Conservation (phyloP, 345 rosid genomes). For the Eucalyptus sp. region DNA sequence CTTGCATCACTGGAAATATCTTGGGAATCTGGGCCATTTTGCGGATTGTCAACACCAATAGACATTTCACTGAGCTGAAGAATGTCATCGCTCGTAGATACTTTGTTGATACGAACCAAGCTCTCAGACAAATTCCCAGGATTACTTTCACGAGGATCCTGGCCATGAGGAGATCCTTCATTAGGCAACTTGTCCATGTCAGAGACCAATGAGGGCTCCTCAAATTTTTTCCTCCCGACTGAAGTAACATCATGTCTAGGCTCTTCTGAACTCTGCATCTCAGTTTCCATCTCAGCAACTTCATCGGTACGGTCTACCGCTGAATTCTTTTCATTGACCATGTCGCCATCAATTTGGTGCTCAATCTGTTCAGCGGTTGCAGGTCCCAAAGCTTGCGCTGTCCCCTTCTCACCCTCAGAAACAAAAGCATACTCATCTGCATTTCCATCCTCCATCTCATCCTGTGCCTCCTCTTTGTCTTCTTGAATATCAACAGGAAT, state of each 20-base stretch:
- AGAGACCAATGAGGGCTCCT: constrained; percentile 25
- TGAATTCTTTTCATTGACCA: constrained; percentile 33
- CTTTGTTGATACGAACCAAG: constrained; percentile 41
- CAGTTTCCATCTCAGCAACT: constrained; percentile 49
- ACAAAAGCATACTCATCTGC: constrained; percentile 73
- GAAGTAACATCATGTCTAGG: constrained; percentile 16
- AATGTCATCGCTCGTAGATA: constrained; percentile 25
- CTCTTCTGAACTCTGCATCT: constrained; percentile 30
- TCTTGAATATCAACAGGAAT: constrained; percentile 53
- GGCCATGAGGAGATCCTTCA: constrained; percentile 17
- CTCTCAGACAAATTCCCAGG: constrained; percentile 26
- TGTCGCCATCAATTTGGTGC: constrained; percentile 22
- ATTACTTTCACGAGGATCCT: constrained; percentile 12
- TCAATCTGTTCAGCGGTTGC: constrained; percentile 83
- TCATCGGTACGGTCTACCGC: constrained; percentile 26
- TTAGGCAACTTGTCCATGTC: constrained; percentile 18
- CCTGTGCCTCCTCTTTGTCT: constrained; percentile 31
- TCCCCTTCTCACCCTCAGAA: constrained; percentile 64
- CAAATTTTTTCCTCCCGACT: constrained; percentile 11
- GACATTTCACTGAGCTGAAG: constrained; percentile 29
- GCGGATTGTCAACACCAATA: constrained; percentile 23
- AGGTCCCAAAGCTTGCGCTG: constrained; percentile 82
- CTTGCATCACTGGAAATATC: constrained; percentile 27
- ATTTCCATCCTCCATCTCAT: constrained; percentile 55
- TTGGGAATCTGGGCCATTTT: constrained; percentile 21